Conservation (phyloP, 805 yeast species). For the Starmerella riodocensis region DNA sequence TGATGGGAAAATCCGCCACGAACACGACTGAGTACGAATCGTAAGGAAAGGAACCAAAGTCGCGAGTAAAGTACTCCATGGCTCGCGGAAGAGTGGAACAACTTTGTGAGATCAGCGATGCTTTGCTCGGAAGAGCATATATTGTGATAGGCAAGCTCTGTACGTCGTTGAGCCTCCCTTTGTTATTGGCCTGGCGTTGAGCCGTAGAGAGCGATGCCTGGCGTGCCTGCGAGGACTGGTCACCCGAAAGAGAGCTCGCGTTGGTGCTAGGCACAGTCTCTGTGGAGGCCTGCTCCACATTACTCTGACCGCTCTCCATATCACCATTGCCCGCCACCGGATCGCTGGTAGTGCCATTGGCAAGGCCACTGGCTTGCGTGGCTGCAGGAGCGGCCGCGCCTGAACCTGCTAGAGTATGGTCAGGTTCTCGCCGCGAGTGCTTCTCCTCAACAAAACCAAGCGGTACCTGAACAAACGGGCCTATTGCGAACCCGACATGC, state of each 20-base stretch:
- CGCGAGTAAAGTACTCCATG: constrained; percentile 68
- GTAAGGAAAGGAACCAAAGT: constrained; percentile 88
- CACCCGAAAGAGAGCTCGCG: background rate
- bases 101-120: constrained; percentile 41
- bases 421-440: background rate
- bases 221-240: background rate
- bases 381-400: background rate
- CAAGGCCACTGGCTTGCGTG: background rate
- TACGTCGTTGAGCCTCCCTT: constrained; percentile 20
- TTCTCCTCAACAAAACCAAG: constrained; percentile 23
- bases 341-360: too few species aligned
- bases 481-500: constrained; percentile 89
- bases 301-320: background rate
- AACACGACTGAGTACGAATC: constrained; percentile 67
- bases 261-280: too few species aligned
- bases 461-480: constrained; percentile 61
- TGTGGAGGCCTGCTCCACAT: too few species aligned
- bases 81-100: constrained; percentile 67
- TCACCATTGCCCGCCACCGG: background rate
- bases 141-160: constrained; percentile 18
- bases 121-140: constrained; percentile 27
- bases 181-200: background rate
- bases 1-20: constrained; percentile 29
- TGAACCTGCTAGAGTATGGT: too few species aligned
- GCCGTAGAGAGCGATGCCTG: background rate